Percentiles rank a stretch among this genome's conserved stretches.
Evolutionary conservation across 2,329 filamentous ascomycete genomes (phyloP).

Genomic region (Epichloe sylvatica): DNA sequence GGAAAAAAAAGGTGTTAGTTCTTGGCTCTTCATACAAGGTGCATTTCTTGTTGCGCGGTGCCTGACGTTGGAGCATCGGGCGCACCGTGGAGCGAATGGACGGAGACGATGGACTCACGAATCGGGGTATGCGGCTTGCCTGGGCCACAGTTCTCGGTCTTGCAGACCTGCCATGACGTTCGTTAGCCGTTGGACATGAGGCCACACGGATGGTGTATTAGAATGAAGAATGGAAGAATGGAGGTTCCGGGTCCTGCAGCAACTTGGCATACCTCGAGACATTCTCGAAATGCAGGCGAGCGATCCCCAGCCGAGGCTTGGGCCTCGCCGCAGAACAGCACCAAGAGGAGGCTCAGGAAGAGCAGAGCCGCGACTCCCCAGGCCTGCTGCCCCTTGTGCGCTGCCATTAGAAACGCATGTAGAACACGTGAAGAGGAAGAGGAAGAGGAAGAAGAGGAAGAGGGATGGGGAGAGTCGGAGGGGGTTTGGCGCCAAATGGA

Average conservation of each 20-base stretch:
- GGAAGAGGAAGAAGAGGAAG: neutral
- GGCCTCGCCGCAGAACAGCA: conserved; percentile 29
- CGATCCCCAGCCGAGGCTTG: conserved; percentile 70
- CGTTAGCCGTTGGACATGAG: neutral
- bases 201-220: too few species aligned
- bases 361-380: conserved; percentile 15
- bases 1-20: neutral
- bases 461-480: neutral
- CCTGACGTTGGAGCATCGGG: too few species aligned
- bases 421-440: conserved; percentile 2
- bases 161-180: conserved; percentile 50
- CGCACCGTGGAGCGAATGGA: neutral
- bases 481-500: neutral
- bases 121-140: conserved; percentile 47
- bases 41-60: neutral
- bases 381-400: conserved; percentile 20
- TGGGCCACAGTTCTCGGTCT: conserved; percentile 61
- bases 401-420: conserved; percentile 21
- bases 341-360: conserved; percentile 21
- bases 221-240: too few species aligned
- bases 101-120: conserved; percentile 41
- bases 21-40: neutral
- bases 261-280: conserved; percentile 51
- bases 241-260: conserved; percentile 6
- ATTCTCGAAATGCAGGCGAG: conserved; percentile 75